Base-by-base conservation (phyloP, 371 early-diverging fungal species). In the Catenaria anguillulae region DNA sequence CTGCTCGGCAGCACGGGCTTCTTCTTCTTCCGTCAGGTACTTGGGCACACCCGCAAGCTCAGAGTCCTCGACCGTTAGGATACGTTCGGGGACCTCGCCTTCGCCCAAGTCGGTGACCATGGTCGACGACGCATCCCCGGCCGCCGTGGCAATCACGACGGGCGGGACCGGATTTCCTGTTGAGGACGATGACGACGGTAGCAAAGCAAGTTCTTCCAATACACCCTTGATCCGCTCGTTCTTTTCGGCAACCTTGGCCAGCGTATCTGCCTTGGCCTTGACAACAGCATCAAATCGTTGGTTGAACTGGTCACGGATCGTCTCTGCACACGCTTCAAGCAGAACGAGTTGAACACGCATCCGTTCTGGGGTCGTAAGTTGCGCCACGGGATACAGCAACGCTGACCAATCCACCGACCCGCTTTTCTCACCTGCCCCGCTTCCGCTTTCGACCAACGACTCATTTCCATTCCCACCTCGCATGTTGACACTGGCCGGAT, bases 201-300 rank as follows among this genome's bases (percentile, higher is more conserved):
- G n/a, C n/a, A n/a, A n/a, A n/a, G n/a, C n/a, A 24, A 80, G 64
- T 64, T 80, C 77, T 0, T 50, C 60, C 45, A 74, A 61, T 35
- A 80, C 78, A 21, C 56, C 63, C 8, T 46, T n/a, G 23, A 78
- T 75, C 17, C 81, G 64, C 31, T 77, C 77, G 62, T 78, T 73
- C 63, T 74, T 77, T 37, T 81, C 81, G 46, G 77, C 76, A 56
- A 81, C 77, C 59, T 72, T 74, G 5, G 65, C 33, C 31, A 81
- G 72, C 35, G 73, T 77, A 54, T 79, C 77, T 33, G 63, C 63
- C 64, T 81, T 81, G 23, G 63, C n/a, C 52, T 71, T 68, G 31
- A 64, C 34, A 46, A 70, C 35, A 31, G 74, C 72, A 43, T 65
- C 62, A 54, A 81, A 81, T 46, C 62, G 64, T n/a, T 34, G 62